phyloP scores from a whole-genome alignment of 2,329 filamentous ascomycete species.

The Colletotrichum siamense region DNA sequence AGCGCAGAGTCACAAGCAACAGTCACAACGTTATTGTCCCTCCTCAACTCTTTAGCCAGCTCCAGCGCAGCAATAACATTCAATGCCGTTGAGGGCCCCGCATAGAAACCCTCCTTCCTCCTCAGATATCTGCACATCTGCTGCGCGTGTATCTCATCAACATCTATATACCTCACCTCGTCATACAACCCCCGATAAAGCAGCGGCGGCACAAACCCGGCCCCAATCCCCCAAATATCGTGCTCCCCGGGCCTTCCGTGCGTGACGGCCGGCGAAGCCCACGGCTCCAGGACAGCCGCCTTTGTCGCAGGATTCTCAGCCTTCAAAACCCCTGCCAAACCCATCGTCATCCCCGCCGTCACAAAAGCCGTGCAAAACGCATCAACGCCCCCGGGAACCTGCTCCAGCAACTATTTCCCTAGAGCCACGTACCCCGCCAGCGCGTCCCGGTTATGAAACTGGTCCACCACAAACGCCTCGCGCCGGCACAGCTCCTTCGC shows the following conservation, averaged over 20 bases:
- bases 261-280: background rate
- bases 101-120: background rate
- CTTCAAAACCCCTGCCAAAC: background rate
- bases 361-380: slow-evolving; percentile 20
- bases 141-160: background rate
- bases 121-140: background rate
- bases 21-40: background rate
- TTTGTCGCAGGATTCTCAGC: background rate
- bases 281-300: background rate
- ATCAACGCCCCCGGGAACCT: slow-evolving; percentile 1
- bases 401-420: background rate
- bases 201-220: background rate
- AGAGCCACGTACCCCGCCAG: slow-evolving; percentile 12
- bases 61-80: background rate
- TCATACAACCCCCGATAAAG: background rate
- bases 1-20: slow-evolving; percentile 3
- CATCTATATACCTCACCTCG: background rate
- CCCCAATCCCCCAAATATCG: background rate
- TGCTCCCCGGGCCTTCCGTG: background rate
- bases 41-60: background rate
- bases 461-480: background rate
- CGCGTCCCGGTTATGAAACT: slow-evolving; percentile 19
- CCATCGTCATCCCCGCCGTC: slow-evolving; percentile 11
- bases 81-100: background rate
- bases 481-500: background rate